Base-by-base conservation (phyloP, 805 yeast species). In the Yarrowia sp. region DNA sequence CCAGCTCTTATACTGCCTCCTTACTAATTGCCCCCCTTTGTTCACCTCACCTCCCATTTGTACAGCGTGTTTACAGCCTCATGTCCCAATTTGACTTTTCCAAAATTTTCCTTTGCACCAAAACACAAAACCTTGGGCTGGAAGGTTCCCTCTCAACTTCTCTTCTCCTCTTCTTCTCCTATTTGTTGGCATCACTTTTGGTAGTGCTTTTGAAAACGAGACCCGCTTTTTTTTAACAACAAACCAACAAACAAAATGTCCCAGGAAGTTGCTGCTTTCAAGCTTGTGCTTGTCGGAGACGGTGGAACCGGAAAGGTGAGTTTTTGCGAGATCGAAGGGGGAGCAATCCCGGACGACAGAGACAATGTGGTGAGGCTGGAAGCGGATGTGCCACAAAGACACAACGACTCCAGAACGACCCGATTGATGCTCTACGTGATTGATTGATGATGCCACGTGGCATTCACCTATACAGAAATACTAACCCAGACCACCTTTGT, bases 231-330 rank as follows among this genome's bases (percentile, higher is more conserved):
- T 67, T 36, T 33, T 21, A 44, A 38, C 44, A 24, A 22, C 51
- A 40, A 21, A 43, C 7, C 46, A 24, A 62, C 35, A 33, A 46
- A 62, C 9, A 33, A 71, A 65, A 74, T 74, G 77, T 75, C 77
- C 65, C 76, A 75, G 71, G 75, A 78, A 66, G 96, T 92, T 80
- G 98, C 99, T 73, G 90, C 97, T 71, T 95, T 95, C 82, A 95
- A 95, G 84, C 87, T 95, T 80, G 99, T 95, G 75, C 87, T 95
- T 76, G 99, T 95, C 81, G 99, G 99, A 79, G 99, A 95, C 78
- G 99, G 99, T 85, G 99, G 99, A 87, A 95, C 99, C 80, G 99
- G 99, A 83, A 95, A 95, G 81, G 87, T 83, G 74, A 70, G 85
- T 81, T 19, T 26, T 16, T 14, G 35, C 30, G 33, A 28, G 33